Percentiles rank a stretch among this genome's conserved stretches.
Conservation (phyloP, 768 basidiomycete genomes). For the Podaxis sp. region DNA sequence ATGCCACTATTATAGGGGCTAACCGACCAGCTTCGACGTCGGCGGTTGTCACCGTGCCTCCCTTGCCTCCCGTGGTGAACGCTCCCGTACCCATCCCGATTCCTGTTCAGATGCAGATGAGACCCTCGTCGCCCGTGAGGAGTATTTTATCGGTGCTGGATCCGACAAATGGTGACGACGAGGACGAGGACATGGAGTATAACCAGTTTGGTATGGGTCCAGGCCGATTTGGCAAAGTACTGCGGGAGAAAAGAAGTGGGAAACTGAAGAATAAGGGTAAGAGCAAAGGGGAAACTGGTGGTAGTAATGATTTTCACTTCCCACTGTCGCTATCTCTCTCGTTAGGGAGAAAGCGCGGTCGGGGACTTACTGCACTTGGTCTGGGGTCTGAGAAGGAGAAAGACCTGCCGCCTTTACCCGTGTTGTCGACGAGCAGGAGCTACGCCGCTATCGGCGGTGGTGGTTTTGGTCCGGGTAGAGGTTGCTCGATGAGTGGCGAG, state of each 20-base stretch:
- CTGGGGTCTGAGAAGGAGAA: conserved; percentile 4
- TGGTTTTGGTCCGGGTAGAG: conserved; percentile 17
- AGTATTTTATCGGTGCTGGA: conserved; percentile 7
- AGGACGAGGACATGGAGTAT: neutral
- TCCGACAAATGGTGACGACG: neutral
- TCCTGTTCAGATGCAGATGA: conserved; percentile 1
- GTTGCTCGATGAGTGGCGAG: conserved; percentile 60
- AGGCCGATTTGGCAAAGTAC: neutral
- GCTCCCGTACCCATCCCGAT: neutral
- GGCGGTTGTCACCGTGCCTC: neutral
- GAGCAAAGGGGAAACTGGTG: neutral
- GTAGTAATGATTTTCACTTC: conserved; percentile 7
- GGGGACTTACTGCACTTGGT: neutral
- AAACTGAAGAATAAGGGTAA: conserved; percentile 9
- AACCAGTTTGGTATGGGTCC: conserved; percentile 5
- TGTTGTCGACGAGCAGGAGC: neutral
- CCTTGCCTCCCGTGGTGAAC: neutral
- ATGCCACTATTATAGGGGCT: neutral
- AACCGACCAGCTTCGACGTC: neutral
- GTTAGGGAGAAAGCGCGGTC: conserved; percentile 5
- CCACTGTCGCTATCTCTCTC: neutral
- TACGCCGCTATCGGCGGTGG: neutral
- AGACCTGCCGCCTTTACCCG: neutral
- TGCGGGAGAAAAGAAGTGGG: conserved; percentile 1
- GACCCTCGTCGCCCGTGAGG: conserved; percentile 5